Conservation (phyloP, 768 basidiomycete genomes). For the Dendrothele bispora region DNA sequence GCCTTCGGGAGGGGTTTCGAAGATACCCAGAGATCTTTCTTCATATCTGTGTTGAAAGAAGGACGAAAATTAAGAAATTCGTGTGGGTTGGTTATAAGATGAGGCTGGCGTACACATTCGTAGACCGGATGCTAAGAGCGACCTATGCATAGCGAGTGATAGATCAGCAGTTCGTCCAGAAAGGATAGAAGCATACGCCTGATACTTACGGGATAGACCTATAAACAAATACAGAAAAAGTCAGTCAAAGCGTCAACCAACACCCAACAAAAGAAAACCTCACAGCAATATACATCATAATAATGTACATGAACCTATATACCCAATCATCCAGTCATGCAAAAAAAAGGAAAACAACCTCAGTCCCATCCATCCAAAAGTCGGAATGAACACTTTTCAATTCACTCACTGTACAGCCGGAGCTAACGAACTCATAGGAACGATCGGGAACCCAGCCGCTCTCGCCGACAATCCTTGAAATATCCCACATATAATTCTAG, state of each 20-base stretch:
- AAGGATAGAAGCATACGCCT: no score
- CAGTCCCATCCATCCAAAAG: no score
- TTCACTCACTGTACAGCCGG: slow-evolving; percentile 72
- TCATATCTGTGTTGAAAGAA: slow-evolving; percentile 57
- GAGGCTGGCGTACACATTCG: slow-evolving; percentile 47
- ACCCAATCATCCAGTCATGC: neutral
- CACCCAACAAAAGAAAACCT: slow-evolving; percentile 28
- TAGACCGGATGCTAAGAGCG: slow-evolving; percentile 62
- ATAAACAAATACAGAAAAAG: neutral
- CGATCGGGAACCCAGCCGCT: slow-evolving; percentile 52
- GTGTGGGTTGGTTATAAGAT: neutral
- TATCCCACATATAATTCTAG: slow-evolving; percentile 41
- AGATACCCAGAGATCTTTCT: slow-evolving; percentile 68
- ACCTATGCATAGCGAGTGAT: slow-evolving; percentile 39
- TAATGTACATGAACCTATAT: slow-evolving; percentile 61
- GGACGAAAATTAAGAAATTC: neutral
- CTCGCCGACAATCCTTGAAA: slow-evolving; percentile 55
- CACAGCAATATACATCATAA: slow-evolving; percentile 75
- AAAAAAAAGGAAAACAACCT: no score
- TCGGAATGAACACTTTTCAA: no score
- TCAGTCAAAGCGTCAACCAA: no score
- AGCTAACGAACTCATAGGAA: slow-evolving; percentile 47
- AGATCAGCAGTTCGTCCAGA: neutral
- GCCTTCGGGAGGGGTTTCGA: slow-evolving; percentile 49
- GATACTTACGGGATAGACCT: slow-evolving; percentile 42